Evolutionary conservation across 805 yeast genomes (phyloP), one percentile per base, ranked within the genome.

Genomic region (Saccharomycopsis oosterbeekiorum): DNA sequence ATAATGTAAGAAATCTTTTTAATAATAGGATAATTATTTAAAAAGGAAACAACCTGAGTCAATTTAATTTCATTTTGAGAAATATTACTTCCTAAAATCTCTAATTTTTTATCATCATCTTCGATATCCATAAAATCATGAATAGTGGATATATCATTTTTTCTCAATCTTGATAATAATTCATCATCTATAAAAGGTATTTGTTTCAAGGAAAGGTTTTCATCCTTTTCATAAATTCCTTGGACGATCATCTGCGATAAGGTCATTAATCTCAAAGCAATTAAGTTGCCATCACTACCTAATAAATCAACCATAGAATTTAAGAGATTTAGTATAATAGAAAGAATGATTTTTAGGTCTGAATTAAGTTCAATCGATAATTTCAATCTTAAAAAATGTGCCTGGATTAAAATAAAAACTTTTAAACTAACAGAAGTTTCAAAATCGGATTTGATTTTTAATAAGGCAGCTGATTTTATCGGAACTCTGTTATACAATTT

Each of bases 231-330:
- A 96, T 97, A 90, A 29, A 88, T 75, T 0, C 88, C 96, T 70
- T 93, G 98, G 1, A 86, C 82, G 6, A 89, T 73, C 96, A 90
- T 88, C 70, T 94, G 99, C 1, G 88, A 80, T 58, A 91, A 70
- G 69, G 94, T 97, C 88, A 94, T 88, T 0, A 89, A 93, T 55
- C 80, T 78, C 65, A 89, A 78, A 0, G 96, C 91, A 70, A 84
- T 87, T 68, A 92, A 73, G 65, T 80, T 76, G 0, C 97, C 97
- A 62, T 90, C 90, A 65, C 89, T 82, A 0, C 96, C 84, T 43
- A 91, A 74, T 0, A 86, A 74, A 70, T 94, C 97, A 19, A 89
- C 84, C 56, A 84, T 74, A 0, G 93, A 89, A 66, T 84, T 78
- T 8, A 89, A 72, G 21, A 91, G 68, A 2, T 75, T 76, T 56